A percentile compares a stretch with the other conserved stretches of the same genome.
Conservation (phyloP, 1,139 yeast genomes). For the Pichia sp. region DNA sequence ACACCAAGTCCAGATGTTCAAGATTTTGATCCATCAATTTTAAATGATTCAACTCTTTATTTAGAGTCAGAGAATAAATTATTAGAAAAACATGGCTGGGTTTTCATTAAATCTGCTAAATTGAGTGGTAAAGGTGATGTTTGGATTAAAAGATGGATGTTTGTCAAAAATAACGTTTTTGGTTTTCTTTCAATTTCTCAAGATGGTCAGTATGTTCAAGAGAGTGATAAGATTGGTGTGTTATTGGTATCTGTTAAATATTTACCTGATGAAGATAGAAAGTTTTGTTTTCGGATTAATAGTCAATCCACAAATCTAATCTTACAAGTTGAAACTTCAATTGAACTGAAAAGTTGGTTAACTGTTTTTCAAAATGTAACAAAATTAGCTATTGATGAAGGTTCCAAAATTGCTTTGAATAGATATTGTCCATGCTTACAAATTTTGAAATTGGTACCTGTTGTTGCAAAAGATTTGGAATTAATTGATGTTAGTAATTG, state of each 20-base stretch:
- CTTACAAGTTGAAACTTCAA: conserved; percentile 71
- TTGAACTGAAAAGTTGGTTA: conserved; percentile 74
- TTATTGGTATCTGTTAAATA: conserved; percentile 64
- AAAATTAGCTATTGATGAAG: conserved; percentile 41
- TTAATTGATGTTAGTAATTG: conserved; percentile 33
- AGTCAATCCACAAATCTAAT: conserved; percentile 61
- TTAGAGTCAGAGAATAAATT: conserved; percentile 22
- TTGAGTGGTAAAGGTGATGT: conserved; percentile 41
- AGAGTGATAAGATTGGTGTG: conserved; percentile 83
- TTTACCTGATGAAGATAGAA: conserved; percentile 67
- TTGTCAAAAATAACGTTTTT: conserved; percentile 75
- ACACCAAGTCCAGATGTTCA: conserved; percentile 56
- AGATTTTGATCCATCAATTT: conserved; percentile 49
- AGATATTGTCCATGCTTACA: conserved; percentile 68
- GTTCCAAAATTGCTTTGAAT: conserved; percentile 50
- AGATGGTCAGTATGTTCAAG: conserved; percentile 74
- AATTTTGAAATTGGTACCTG: conserved; percentile 67
- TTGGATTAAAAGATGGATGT: conserved; percentile 91
- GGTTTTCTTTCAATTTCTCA: conserved; percentile 75
- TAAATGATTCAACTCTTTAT: conserved; percentile 38
- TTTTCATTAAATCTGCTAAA: conserved; percentile 66
- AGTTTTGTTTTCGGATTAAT: conserved; percentile 78
- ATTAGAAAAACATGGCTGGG: conserved; percentile 79
- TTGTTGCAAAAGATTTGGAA: conserved; percentile 43
- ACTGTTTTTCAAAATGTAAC: conserved; percentile 63